Percentiles rank a stretch among this genome's conserved stretches.
These are phyloP conservation scores for Conidiobolus incongruus DNA, from an alignment of 371 early-diverging fungal genomes.

Conservation along the genomic window DNA sequence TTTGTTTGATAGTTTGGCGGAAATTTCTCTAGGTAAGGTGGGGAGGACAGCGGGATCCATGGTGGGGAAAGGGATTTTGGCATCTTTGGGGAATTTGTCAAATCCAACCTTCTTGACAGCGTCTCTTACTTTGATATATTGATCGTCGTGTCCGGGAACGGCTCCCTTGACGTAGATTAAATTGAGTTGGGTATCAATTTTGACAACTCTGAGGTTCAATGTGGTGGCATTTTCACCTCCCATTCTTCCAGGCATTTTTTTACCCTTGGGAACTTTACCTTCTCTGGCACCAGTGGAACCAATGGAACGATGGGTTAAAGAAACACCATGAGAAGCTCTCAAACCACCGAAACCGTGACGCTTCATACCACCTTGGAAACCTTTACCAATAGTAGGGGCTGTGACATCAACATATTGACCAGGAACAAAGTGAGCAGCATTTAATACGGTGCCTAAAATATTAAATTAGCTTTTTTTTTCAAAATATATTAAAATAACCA, in stretches of 20 bases:
- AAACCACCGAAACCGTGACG: slow-evolving; percentile 84
- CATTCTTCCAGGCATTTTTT: slow-evolving; percentile 95
- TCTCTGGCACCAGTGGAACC: slow-evolving; percentile 94
- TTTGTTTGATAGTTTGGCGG: no score
- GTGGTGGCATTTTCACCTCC: slow-evolving; percentile 68
- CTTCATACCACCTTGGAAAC: slow-evolving; percentile 95
- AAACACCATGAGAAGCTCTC: slow-evolving; percentile 85
- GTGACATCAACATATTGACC: slow-evolving; percentile 88
- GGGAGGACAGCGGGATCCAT: slow-evolving; percentile 17
- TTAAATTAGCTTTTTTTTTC: neutral
- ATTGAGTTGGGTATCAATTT: slow-evolving; percentile 68
- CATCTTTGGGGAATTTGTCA: slow-evolving; percentile 37
- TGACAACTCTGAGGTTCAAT: slow-evolving; percentile 63
- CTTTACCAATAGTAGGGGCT: slow-evolving; percentile 76
- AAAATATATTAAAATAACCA: neutral
- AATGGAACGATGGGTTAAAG: slow-evolving; percentile 67
- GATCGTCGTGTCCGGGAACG: slow-evolving; percentile 74
- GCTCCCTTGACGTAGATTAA: slow-evolving; percentile 76
- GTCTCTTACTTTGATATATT: slow-evolving; percentile 65
- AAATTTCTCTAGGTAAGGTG: slow-evolving; percentile 24
- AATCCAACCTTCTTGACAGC: slow-evolving; percentile 54
- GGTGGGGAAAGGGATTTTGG: slow-evolving; percentile 57
- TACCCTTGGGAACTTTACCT: slow-evolving; percentile 84
- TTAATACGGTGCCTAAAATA: slow-evolving; percentile 30
- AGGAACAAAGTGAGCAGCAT: slow-evolving; percentile 73